Percentiles rank a stretch among this genome's conserved stretches.
These are phyloP conservation scores for Tulasnella sp. DNA, from an alignment of 768 basidiomycete genomes.

Conservation along the genomic window DNA sequence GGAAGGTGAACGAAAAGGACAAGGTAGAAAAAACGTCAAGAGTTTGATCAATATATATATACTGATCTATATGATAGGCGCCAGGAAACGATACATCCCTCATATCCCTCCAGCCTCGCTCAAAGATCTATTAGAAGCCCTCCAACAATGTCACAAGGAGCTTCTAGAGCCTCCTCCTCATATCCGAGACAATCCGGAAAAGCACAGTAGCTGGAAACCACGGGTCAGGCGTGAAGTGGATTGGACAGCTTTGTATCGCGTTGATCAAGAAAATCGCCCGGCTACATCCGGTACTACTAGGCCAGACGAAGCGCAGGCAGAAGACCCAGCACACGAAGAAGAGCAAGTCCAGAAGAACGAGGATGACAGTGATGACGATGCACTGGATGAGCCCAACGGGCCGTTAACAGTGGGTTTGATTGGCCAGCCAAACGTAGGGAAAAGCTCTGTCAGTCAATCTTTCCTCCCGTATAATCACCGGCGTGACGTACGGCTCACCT, in stretches of 20 bases:
- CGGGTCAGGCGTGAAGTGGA: slow-evolving; percentile 51
- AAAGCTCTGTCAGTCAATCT: slow-evolving; percentile 27
- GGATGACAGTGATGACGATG: slow-evolving; percentile 16
- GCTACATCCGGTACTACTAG: no score
- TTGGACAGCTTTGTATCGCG: slow-evolving; percentile 60
- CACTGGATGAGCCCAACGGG: background rate
- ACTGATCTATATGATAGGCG: slow-evolving; percentile 19
- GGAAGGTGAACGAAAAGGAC: slow-evolving; percentile 30
- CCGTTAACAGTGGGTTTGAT: slow-evolving; percentile 70
- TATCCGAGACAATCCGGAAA: slow-evolving; percentile 35
- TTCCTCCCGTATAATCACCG: background rate
- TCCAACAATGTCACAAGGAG: slow-evolving; percentile 51
- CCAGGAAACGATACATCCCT: slow-evolving; percentile 34
- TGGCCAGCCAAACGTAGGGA: slow-evolving; percentile 93
- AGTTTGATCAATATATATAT: background rate
- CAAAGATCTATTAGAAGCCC: slow-evolving; percentile 46
- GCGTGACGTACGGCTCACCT: background rate
- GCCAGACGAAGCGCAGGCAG: slow-evolving; percentile 24
- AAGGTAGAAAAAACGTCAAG: background rate
- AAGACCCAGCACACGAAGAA: slow-evolving; percentile 20
- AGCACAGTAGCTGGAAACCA: slow-evolving; percentile 50
- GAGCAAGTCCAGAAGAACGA: slow-evolving; percentile 15
- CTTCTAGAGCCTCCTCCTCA: slow-evolving; percentile 55
- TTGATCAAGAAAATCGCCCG: slow-evolving; percentile 32
- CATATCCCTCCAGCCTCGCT: slow-evolving; percentile 56